These are phyloP conservation scores for Novymonas esmeraldas DNA, from an alignment of 208 protist genomes.

Conservation along the genomic window DNA sequence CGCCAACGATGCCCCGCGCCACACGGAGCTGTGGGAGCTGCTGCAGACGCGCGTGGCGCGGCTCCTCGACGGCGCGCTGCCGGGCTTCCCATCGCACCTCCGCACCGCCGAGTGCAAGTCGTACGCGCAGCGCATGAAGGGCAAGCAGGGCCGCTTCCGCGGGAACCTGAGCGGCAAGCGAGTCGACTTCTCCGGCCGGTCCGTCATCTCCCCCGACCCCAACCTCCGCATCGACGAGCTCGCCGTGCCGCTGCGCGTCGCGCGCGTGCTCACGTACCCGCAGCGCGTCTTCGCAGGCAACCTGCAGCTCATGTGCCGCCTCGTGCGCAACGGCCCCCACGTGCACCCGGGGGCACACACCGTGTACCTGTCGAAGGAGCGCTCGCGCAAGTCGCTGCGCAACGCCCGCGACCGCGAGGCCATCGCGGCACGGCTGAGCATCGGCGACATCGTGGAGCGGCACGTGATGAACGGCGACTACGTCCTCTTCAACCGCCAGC, in stretches of 20 bases:
- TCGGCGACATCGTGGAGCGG: slow-evolving; percentile 99
- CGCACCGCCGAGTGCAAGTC: slow-evolving; percentile 78
- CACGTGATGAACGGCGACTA: slow-evolving; percentile 98
- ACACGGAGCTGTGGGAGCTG: slow-evolving; percentile 97
- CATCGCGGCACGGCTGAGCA: slow-evolving; percentile 80
- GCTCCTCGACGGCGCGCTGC: slow-evolving; percentile 81
- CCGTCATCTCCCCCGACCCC: slow-evolving; percentile 99
- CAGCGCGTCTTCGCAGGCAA: slow-evolving; percentile 96
- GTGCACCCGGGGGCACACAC: slow-evolving; percentile 97
- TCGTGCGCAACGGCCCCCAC: slow-evolving; percentile 96
- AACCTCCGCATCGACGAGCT: slow-evolving; percentile 98
- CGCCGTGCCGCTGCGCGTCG: slow-evolving; percentile 97
- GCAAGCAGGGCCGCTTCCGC: slow-evolving; percentile 99
- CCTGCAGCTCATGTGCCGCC: slow-evolving; percentile 87
- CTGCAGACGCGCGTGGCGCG: slow-evolving; percentile 95
- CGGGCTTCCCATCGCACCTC: slow-evolving; percentile 77
- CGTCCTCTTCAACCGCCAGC: slow-evolving; percentile 99
- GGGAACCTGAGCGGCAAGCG: slow-evolving; percentile 99
- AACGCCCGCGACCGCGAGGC: slow-evolving; percentile 70
- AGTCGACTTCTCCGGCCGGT: slow-evolving; percentile 99
- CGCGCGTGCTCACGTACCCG: slow-evolving; percentile 98
- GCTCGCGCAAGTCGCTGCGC: slow-evolving; percentile 78
- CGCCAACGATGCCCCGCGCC: slow-evolving; percentile 63
- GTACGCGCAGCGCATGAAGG: slow-evolving; percentile 98
- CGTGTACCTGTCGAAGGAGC: slow-evolving; percentile 84